A percentile compares a stretch with the other conserved stretches of the same genome.
phyloP scores from a whole-genome alignment of 495 filamentous ascomycete genomes.

The Cercophora newfieldiana region DNA sequence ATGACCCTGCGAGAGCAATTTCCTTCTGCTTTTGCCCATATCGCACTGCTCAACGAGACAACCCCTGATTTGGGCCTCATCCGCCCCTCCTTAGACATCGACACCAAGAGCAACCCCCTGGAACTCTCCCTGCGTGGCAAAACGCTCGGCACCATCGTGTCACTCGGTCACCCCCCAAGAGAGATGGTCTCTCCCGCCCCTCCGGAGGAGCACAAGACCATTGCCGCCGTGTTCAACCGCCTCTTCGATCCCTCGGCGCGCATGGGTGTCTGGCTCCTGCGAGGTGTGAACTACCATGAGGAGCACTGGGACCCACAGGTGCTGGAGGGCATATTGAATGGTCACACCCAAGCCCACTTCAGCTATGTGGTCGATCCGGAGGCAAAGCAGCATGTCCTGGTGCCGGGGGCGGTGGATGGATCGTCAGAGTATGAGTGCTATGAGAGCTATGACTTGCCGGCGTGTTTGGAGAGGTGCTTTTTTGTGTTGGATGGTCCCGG shows the following conservation, averaged over 20 bases:
- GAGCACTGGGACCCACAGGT: neutral
- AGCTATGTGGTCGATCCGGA: neutral
- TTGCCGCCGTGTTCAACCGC: neutral
- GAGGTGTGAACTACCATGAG: neutral
- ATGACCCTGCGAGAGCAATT: neutral
- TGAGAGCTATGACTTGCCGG: neutral
- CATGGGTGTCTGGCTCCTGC: slow-evolving; percentile 8
- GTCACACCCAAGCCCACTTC: neutral
- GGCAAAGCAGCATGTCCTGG: neutral
- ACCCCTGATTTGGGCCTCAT: neutral
- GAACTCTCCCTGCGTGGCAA: slow-evolving; percentile 1
- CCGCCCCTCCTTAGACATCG: neutral
- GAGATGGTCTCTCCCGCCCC: neutral
- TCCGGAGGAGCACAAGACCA: neutral
- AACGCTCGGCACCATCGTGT: neutral
- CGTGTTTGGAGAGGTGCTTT: slow-evolving; percentile 13
- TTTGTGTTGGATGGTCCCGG: neutral
- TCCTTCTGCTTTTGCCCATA: neutral
- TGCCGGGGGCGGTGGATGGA: neutral
- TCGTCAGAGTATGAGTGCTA: neutral
- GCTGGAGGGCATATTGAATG: neutral
- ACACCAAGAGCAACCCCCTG: neutral
- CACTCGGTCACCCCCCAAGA: neutral
- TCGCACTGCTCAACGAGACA: neutral
- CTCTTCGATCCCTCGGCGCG: slow-evolving; percentile 3